A percentile compares a stretch with the other conserved stretches of the same genome.
These are phyloP conservation scores for Boletus tylopilopsis DNA, from an alignment of 768 basidiomycete species.

Conservation along the genomic window DNA sequence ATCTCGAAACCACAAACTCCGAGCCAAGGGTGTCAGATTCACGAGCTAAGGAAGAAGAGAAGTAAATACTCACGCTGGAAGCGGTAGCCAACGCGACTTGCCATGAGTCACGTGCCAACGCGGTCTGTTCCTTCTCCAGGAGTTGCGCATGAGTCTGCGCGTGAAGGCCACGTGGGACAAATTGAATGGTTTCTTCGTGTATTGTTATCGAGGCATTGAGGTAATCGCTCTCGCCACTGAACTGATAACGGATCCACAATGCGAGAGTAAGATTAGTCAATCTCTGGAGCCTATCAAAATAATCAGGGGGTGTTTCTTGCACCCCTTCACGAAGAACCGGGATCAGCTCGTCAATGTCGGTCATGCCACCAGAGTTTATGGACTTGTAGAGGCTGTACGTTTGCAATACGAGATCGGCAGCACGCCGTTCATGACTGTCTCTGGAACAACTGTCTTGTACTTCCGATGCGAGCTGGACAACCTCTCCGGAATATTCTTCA, in stretches of 20 bases:
- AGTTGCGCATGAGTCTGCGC: neutral
- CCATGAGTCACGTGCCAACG: neutral
- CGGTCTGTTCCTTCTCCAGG: neutral
- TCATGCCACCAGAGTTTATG: neutral
- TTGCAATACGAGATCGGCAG: neutral
- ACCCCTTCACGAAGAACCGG: neutral
- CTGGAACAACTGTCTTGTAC: neutral
- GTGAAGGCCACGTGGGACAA: neutral
- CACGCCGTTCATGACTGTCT: neutral
- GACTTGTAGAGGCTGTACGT: neutral
- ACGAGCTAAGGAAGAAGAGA: too few species aligned
- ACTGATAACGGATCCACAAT: conserved; percentile 3
- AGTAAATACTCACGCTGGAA: neutral
- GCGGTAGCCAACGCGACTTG: neutral
- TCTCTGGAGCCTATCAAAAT: conserved; percentile 1
- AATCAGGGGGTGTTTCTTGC: neutral
- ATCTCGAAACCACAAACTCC: neutral
- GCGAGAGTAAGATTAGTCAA: conserved; percentile 14
- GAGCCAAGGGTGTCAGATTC: neutral
- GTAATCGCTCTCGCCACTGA: neutral
- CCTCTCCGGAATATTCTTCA: neutral
- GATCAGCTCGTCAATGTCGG: neutral
- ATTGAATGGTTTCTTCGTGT: neutral
- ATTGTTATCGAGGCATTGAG: conserved; percentile 16
- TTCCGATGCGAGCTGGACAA: neutral